phyloP scores from a whole-genome alignment of 164 flowering plant species.

The Vitis amurensis region DNA sequence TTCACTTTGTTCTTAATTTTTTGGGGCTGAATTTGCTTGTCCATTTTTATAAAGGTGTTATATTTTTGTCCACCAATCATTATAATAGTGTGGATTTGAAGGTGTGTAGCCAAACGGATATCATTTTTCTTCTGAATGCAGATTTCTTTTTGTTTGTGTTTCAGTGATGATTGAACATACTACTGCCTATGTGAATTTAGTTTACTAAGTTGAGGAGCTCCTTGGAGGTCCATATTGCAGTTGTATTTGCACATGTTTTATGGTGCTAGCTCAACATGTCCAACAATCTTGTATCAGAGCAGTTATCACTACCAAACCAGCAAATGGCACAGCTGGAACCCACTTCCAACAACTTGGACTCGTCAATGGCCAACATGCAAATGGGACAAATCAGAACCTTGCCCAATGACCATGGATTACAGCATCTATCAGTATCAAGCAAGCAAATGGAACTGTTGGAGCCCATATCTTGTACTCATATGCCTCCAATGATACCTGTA shows the following conservation, averaged over 20 bases:
- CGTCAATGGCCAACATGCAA: not conserved
- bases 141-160: not conserved
- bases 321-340: constrained; percentile 12
- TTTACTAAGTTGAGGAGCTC: not conserved
- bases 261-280: constrained; percentile 34
- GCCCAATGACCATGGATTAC: not conserved
- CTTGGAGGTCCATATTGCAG: constrained; percentile 3
- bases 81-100: not conserved
- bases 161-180: not conserved
- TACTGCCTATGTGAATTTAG: not conserved
- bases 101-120: not conserved
- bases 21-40: not conserved
- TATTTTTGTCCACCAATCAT: not conserved
- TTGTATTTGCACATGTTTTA: not conserved
- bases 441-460: constrained; percentile 28
- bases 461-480: constrained; percentile 10
- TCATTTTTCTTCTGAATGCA: not conserved
- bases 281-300: constrained; percentile 32
- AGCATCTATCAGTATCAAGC: constrained; percentile 8
- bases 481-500: constrained; percentile 10
- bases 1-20: not conserved
- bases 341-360: not conserved
- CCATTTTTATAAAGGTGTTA: not conserved
- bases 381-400: not conserved
- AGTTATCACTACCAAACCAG: constrained; percentile 9